A percentile compares a stretch with the other conserved stretches of the same genome.
phyloP scores from a whole-genome alignment of 2,329 filamentous ascomycete species.

The Microcera coccophila region DNA sequence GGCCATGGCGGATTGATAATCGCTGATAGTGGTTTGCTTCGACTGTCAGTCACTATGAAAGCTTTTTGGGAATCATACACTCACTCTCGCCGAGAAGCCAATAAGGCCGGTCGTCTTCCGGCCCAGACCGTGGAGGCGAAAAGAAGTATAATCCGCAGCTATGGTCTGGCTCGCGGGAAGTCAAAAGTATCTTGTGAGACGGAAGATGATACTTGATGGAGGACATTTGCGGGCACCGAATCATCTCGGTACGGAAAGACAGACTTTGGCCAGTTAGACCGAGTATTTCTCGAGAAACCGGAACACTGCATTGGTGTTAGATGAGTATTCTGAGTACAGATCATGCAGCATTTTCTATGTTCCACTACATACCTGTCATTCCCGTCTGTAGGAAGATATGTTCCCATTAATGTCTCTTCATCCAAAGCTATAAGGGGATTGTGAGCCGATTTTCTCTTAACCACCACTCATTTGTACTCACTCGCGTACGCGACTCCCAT shows the following conservation, averaged over 20 bases:
- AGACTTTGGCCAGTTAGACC: conserved; percentile 1
- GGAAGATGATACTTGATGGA: conserved; percentile 46
- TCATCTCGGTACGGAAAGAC: conserved; percentile 32
- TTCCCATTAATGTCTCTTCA: conserved; percentile 34
- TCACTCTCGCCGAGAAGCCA: conserved; percentile 40
- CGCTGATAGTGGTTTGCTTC: conserved; percentile 32
- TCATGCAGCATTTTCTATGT: neutral
- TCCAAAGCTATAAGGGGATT: conserved; percentile 31
- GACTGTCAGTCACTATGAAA: neutral
- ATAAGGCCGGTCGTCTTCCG: conserved; percentile 27
- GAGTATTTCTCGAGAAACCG: neutral
- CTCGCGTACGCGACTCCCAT: conserved; percentile 43
- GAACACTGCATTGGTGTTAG: too few species aligned
- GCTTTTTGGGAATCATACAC: conserved; percentile 4
- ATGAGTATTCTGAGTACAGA: too few species aligned
- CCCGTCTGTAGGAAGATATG: conserved; percentile 42
- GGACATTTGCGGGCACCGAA: conserved; percentile 40
- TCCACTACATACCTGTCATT: conserved; percentile 36
- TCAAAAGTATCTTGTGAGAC: conserved; percentile 41
- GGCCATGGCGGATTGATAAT: conserved; percentile 27
- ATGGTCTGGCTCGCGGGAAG: conserved; percentile 34
- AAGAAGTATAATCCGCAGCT: conserved; percentile 37
- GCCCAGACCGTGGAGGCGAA: conserved; percentile 31
- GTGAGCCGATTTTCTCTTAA: conserved; percentile 6
- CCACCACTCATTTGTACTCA: conserved; percentile 28